Evolutionary conservation across 2,329 filamentous ascomycete species (phyloP).

Genomic region (Fusarium continuum): DNA sequence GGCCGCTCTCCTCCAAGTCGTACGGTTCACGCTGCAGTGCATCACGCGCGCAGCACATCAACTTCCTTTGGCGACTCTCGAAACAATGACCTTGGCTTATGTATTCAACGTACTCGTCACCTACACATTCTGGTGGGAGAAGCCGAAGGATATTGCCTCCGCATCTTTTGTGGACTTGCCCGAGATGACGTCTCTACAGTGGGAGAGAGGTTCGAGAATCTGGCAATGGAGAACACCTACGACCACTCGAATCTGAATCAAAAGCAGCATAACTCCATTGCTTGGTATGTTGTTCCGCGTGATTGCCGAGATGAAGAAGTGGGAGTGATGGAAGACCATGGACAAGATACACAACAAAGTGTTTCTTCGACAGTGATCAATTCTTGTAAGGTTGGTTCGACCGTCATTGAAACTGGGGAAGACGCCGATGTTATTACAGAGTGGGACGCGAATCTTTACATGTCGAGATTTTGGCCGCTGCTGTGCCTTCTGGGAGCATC

Average conservation of each 20-base stretch:
- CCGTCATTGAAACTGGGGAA: background rate
- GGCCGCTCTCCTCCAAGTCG: slow-evolving; percentile 5
- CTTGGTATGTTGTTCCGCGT: slow-evolving; percentile 17
- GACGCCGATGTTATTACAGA: background rate
- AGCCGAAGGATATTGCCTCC: slow-evolving; percentile 12
- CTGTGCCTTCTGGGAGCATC: slow-evolving; percentile 15
- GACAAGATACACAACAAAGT: background rate
- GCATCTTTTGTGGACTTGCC: slow-evolving; percentile 1
- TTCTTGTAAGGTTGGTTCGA: background rate
- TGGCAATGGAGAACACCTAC: slow-evolving; percentile 12
- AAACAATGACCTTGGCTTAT: slow-evolving; percentile 13
- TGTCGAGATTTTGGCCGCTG: slow-evolving; percentile 24
- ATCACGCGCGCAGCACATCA: slow-evolving; percentile 1
- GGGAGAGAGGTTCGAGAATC: slow-evolving; percentile 1
- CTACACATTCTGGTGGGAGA: slow-evolving; percentile 16
- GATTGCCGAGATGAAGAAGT: slow-evolving; percentile 12
- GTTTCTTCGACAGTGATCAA: background rate
- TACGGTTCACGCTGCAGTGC: slow-evolving; percentile 7
- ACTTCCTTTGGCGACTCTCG: slow-evolving; percentile 6
- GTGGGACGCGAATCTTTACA: slow-evolving; percentile 14
- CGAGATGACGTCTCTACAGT: slow-evolving; percentile 1
- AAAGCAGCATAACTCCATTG: background rate
- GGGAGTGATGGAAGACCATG: background rate
- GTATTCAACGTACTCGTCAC: slow-evolving; percentile 9
- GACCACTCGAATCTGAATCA: background rate